Evolutionary conservation across 768 basidiomycete species (phyloP), one percentile per base, ranked within the genome.

Genomic region (Leccinum boreale): DNA sequence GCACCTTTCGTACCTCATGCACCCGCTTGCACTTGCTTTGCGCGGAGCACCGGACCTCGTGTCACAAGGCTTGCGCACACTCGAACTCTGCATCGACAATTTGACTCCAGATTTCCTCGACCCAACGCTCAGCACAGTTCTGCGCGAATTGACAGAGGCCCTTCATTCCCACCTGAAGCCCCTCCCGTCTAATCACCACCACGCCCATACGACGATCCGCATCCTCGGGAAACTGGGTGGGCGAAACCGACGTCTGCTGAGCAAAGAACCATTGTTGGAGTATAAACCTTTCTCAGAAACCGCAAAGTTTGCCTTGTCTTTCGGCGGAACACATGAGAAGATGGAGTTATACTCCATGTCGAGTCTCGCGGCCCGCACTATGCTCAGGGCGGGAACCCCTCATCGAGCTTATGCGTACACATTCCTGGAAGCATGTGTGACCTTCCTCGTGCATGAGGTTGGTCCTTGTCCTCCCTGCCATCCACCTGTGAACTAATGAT

Each of bases 71-170:
- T 77, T 99, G 24, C 85, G 97, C 6, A 99, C 97, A 0, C 83
- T 99, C 58, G 97, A 99, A 72, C 80, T 99, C n/a, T 98, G 96
- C 75, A 96, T 98, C 67, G 97, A 99, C 77, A 99, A 98, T 69
- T 82, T 99, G 26, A 97, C 94, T 0, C 93, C 94, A 2, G 97
- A 98, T 73, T 98, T 98, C 77, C 81, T 99, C 28, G 96, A 98
- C 66, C 97, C 97, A 3, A 95, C 94, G 2, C 84, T 98, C 62
- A 92, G 86, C 60, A 92, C 91, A 0, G 94, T 98, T 46, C 80
- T 97, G 45, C 82, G 94, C 49, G 94, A 98, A 61, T 77, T 99
- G 56, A 98, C 94, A 92, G 90, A 90, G 60, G 96, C 94, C 0
- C 80, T 99, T 23, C 93, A 96, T 73, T 87, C 85, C 62, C 89